A percentile compares a stretch with the other conserved stretches of the same genome.
Evolutionary conservation across 148 eudicot species (phyloP).

Genomic region (Silene conica): DNA sequence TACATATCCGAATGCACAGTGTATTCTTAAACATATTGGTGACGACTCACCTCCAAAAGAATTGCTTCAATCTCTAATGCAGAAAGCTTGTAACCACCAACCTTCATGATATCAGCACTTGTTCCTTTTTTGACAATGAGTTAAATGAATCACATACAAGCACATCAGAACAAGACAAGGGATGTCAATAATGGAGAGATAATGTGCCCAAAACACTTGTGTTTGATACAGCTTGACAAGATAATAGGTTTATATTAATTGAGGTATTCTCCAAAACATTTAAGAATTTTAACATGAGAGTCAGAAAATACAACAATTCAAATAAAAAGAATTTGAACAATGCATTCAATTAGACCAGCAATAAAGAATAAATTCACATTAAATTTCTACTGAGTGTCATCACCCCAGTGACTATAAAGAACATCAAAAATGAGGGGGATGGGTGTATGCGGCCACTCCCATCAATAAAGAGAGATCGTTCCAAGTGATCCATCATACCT

Average conservation of each 20-base stretch:
- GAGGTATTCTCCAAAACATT: neutral
- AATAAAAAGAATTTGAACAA: neutral
- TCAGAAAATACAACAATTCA: neutral
- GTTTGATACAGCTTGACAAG: neutral
- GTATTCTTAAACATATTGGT: neutral
- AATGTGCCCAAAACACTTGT: neutral
- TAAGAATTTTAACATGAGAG: neutral
- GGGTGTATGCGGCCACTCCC: neutral
- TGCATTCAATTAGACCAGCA: neutral
- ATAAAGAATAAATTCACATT: neutral
- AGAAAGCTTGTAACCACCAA: constrained; percentile 94
- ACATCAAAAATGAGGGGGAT: neutral
- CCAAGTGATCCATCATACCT: neutral
- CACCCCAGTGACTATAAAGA: neutral
- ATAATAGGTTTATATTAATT: neutral
- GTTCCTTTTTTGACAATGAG: constrained; percentile 45
- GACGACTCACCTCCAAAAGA: constrained; percentile 65
- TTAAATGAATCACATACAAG: neutral
- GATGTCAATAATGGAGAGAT: neutral
- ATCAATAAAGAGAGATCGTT: no score
- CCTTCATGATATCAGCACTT: constrained; percentile 98
- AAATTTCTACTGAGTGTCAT: neutral
- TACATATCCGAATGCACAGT: neutral
- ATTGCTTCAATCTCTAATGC: constrained; percentile 94
- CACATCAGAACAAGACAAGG: neutral